phyloP scores from a whole-genome alignment of 1,139 yeast genomes.

The Meyerozyma guilliermondii region DNA sequence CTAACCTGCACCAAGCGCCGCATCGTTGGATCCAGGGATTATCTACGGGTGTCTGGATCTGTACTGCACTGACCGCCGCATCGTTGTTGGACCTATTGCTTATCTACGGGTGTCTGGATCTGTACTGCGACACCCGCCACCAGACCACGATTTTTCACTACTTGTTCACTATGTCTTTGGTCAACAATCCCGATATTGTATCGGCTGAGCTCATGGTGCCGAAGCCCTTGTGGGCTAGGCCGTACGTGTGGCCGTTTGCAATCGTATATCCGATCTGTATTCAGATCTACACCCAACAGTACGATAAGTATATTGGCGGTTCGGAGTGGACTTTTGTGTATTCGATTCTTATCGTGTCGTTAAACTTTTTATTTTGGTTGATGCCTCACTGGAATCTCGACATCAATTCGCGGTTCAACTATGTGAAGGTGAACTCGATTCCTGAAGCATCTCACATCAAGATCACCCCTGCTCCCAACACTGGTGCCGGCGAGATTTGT shows the following conservation, averaged over 20 bases:
- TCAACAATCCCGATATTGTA: conserved; percentile 54
- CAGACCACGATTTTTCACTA: not conserved
- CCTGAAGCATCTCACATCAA: conserved; percentile 66
- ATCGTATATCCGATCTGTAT: conserved; percentile 72
- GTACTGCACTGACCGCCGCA: not conserved
- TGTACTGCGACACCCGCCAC: not conserved
- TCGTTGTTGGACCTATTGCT: too few relatives aligned
- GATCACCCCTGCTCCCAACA: conserved; percentile 78
- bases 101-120: not conserved
- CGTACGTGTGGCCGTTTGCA: conserved; percentile 83
- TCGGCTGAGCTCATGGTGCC: conserved; percentile 72
- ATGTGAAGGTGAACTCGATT: conserved; percentile 45
- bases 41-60: not conserved
- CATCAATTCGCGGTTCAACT: conserved; percentile 69
- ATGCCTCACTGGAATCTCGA: conserved; percentile 95
- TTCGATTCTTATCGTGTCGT: conserved; percentile 64
- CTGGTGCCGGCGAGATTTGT: conserved; percentile 82
- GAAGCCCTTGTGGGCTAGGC: conserved; percentile 53
- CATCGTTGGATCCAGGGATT: too few relatives aligned
- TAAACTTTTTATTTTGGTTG: conserved; percentile 75
- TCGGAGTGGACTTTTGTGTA: conserved; percentile 86
- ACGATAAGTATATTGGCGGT: conserved; percentile 80
- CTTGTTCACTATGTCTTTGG: conserved; percentile 29
- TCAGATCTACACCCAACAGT: conserved; percentile 61
- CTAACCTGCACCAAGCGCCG: too few relatives aligned